Conservation (phyloP, 306 rosid species). For the Corylus heterophylla region DNA sequence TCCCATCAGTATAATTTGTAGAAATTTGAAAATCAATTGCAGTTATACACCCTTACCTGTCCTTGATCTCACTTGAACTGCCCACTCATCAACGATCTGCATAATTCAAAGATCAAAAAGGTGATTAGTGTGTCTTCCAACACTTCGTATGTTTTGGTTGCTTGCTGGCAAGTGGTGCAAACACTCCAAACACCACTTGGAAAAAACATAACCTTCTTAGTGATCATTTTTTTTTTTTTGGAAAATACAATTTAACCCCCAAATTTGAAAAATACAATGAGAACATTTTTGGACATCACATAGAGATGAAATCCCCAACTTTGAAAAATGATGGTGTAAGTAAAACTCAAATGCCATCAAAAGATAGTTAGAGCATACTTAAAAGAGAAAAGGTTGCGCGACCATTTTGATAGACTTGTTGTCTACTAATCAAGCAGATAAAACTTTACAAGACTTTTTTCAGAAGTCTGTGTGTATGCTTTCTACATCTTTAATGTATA, state of each 20-base stretch:
- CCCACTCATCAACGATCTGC: conserved; percentile 93
- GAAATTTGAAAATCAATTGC: conserved; percentile 16
- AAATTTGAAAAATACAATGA: conserved; percentile 54
- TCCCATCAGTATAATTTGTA: not conserved
- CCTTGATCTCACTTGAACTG: conserved; percentile 70
- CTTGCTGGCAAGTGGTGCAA: conserved; percentile 64
- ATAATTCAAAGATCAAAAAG: conserved; percentile 16
- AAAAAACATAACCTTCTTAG: conserved; percentile 73
- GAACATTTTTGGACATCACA: too few relatives aligned
- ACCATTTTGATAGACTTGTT: too few relatives aligned
- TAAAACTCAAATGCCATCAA: not conserved
- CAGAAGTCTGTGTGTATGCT: too few relatives aligned
- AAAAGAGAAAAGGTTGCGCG: not conserved
- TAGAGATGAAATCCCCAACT: too few relatives aligned
- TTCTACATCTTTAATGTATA: too few relatives aligned
- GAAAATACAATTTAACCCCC: conserved; percentile 47
- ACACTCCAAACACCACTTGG: conserved; percentile 45
- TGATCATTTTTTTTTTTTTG: not conserved
- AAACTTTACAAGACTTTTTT: too few relatives aligned
- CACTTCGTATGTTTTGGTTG: conserved; percentile 55
- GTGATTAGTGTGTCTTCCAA: not conserved
- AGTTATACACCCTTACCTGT: conserved; percentile 46
- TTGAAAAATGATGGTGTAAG: too few relatives aligned
- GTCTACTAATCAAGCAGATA: too few relatives aligned
- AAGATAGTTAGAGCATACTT: not conserved